phyloP scores from a whole-genome alignment of 352 stramenopile species.

The Phytophthora pistaciae region DNA sequence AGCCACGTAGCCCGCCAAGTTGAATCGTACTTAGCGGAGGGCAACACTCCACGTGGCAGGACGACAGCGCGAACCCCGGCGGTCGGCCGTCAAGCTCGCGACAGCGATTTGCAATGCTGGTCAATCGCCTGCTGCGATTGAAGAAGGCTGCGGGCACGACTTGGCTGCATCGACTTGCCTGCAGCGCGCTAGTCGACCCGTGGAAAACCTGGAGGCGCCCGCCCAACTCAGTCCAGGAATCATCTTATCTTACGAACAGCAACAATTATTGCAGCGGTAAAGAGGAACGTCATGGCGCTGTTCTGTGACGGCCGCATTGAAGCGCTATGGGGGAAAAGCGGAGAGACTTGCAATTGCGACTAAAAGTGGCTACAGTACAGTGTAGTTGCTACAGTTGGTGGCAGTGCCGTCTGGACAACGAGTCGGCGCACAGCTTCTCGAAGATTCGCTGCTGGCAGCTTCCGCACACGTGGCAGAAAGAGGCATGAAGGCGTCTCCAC shows the following conservation, averaged over 20 bases:
- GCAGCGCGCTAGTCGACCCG: slow-evolving; percentile 28
- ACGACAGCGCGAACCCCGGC: slow-evolving; percentile 12
- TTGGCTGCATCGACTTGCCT: slow-evolving; percentile 9
- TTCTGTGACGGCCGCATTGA: neutral
- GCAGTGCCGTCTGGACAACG: neutral
- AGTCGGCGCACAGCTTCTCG: neutral
- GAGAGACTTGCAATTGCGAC: neutral
- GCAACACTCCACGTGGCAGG: slow-evolving; percentile 40
- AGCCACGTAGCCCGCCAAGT: slow-evolving; percentile 14
- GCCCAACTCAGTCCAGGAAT: slow-evolving; percentile 17
- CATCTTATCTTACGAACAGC: slow-evolving; percentile 20
- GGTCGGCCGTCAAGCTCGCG: slow-evolving; percentile 10
- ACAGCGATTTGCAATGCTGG: slow-evolving; percentile 28
- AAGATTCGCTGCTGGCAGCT: neutral
- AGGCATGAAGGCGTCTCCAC: neutral
- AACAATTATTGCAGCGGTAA: slow-evolving; percentile 9
- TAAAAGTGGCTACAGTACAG: slow-evolving; percentile 3
- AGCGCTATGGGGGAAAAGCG: neutral
- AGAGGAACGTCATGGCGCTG: neutral
- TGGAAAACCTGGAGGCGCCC: slow-evolving; percentile 16
- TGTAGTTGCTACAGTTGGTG: neutral
- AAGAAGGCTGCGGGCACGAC: slow-evolving; percentile 4
- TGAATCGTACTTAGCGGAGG: slow-evolving; percentile 34
- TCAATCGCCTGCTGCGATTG: neutral
- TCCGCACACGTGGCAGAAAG: neutral